Evolutionary conservation across 257 asterid genomes (phyloP).

Genomic region (Thymus quinquecostatus): DNA sequence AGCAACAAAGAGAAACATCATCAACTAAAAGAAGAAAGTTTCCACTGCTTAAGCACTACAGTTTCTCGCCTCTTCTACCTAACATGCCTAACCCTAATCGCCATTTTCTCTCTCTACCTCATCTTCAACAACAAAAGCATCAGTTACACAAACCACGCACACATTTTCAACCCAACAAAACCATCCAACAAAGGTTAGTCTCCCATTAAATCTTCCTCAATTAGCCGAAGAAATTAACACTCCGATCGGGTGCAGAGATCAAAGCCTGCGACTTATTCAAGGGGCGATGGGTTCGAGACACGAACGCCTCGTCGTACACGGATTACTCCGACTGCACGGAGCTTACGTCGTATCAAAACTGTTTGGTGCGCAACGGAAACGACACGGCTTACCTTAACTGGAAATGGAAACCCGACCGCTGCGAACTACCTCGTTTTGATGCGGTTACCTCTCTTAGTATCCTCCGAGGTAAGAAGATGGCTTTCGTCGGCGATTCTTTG

Average conservation of each 20-base stretch:
- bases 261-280: too few relatives aligned
- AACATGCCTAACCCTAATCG: too few relatives aligned
- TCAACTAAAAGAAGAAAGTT: slow-evolving; percentile 17
- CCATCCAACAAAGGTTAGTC: too few relatives aligned
- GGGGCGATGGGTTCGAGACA: slow-evolving; percentile 43
- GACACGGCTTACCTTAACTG: slow-evolving; percentile 58
- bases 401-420: slow-evolving; percentile 81
- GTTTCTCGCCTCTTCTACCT: too few relatives aligned
- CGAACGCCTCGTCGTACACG: slow-evolving; percentile 45
- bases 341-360: slow-evolving; percentile 49
- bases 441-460: slow-evolving; percentile 42
- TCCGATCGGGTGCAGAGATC: too few relatives aligned
- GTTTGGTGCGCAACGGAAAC: slow-evolving; percentile 58
- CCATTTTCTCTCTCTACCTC: slow-evolving; percentile 4
- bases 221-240: background rate
- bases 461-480: slow-evolving; percentile 63
- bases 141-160: too few relatives aligned
- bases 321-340: slow-evolving; percentile 53
- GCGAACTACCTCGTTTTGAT: slow-evolving; percentile 56
- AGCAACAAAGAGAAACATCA: too few relatives aligned
- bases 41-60: too few relatives aligned
- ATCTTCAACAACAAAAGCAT: slow-evolving; percentile 4
- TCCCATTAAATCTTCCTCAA: background rate
- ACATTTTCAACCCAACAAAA: too few relatives aligned
- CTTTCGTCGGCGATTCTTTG: slow-evolving; percentile 79